These are phyloP conservation scores for Diatrype stigma DNA, from an alignment of 2,329 filamentous ascomycete species.

Conservation along the genomic window DNA sequence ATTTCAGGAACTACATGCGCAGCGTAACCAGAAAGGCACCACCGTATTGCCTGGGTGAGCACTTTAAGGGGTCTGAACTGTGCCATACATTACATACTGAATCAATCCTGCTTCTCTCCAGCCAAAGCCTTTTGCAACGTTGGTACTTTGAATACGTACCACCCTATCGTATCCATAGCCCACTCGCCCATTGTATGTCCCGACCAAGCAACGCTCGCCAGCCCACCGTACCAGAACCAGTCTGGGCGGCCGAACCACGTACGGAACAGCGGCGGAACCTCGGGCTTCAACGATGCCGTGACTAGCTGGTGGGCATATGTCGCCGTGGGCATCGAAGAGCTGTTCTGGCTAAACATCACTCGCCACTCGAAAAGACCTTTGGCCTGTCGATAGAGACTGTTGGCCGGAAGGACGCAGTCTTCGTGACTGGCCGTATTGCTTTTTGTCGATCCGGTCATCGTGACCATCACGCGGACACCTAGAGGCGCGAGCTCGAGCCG, in stretches of 20 bases:
- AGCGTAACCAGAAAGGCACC: too few species aligned
- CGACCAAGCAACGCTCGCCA: slow-evolving; percentile 25
- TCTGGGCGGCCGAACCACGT: slow-evolving; percentile 36
- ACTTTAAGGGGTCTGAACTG: too few species aligned
- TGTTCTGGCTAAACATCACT: slow-evolving; percentile 45
- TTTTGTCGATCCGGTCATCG: slow-evolving; percentile 49
- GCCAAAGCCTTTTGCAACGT: neutral
- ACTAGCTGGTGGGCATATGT: slow-evolving; percentile 42
- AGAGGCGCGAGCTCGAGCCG: slow-evolving; percentile 51
- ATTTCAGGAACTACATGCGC: too few species aligned
- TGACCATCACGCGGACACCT: slow-evolving; percentile 53
- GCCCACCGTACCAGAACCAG: slow-evolving; percentile 39
- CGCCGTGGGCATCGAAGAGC: slow-evolving; percentile 39
- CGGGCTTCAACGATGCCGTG: slow-evolving; percentile 33
- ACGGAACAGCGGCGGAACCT: slow-evolving; percentile 29
- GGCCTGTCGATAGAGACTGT: slow-evolving; percentile 44
- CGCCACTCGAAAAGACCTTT: slow-evolving; percentile 42
- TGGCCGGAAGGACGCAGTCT: slow-evolving; percentile 37
- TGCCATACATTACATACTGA: too few species aligned
- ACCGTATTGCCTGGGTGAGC: too few species aligned
- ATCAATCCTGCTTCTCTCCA: neutral
- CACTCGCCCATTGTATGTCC: slow-evolving; percentile 33
- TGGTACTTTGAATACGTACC: slow-evolving; percentile 9
- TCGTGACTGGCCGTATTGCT: slow-evolving; percentile 44
- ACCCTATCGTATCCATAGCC: slow-evolving; percentile 30